Percentiles rank a stretch among this genome's conserved stretches.
Conservation (phyloP, 2,329 filamentous ascomycete species). For the Magnaporthales sp. region DNA sequence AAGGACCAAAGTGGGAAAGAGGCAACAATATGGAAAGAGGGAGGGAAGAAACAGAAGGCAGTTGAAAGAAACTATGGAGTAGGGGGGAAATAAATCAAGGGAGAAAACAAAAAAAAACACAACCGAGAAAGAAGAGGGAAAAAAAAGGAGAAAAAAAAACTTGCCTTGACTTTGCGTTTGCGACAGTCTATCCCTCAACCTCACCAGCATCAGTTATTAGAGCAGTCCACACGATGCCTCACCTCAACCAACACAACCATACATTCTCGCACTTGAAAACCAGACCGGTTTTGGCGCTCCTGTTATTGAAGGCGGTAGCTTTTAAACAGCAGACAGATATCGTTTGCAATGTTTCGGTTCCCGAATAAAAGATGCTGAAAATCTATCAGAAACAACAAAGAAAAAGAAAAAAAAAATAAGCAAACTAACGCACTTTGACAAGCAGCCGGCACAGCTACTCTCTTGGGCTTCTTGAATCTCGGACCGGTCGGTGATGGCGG, state of each 20-base stretch:
- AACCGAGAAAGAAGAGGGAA: too few species aligned
- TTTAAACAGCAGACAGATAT: neutral
- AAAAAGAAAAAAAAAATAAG: neutral
- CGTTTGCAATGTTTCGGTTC: neutral
- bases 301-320: neutral
- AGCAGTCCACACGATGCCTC: neutral
- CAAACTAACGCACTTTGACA: conserved; percentile 5
- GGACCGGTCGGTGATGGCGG: neutral
- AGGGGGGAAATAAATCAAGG: neutral
- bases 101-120: neutral
- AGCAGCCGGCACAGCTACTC: conserved; percentile 4
- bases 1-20: neutral
- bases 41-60: neutral
- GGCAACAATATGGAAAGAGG: neutral
- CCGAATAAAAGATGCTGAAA: neutral
- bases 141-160: neutral
- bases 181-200: conserved; percentile 4
- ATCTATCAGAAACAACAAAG: neutral
- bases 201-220: neutral
- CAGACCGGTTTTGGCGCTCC: neutral
- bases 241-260: neutral
- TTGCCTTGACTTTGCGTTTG: conserved; percentile 7
- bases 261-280: neutral
- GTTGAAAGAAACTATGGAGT: too few species aligned
- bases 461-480: conserved; percentile 1